Evolutionary conservation across 2,329 filamentous ascomycete genomes (phyloP).

Genomic region (Aspergillus costaricaensis): DNA sequence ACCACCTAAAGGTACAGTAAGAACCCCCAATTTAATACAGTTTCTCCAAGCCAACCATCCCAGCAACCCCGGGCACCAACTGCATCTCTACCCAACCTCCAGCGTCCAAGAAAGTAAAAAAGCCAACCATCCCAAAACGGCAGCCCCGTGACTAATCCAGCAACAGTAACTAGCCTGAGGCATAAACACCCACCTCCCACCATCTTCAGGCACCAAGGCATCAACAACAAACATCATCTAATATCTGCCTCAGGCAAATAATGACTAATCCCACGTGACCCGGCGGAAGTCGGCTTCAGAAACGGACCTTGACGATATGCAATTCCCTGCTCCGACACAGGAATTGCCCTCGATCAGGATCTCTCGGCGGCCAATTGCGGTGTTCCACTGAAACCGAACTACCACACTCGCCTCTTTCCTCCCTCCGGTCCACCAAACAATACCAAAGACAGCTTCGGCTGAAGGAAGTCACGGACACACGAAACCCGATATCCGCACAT

Average conservation of each 20-base stretch:
- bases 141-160: background rate
- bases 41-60: background rate
- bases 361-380: slow-evolving; percentile 5
- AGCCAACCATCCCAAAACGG: background rate
- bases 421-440: background rate
- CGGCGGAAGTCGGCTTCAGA: slow-evolving; percentile 27
- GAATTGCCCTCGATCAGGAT: slow-evolving; percentile 17
- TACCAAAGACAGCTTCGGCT: background rate
- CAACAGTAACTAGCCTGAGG: no score
- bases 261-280: slow-evolving; percentile 23
- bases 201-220: background rate
- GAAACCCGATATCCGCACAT: slow-evolving; percentile 20
- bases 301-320: slow-evolving; percentile 14
- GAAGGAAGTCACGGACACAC: background rate
- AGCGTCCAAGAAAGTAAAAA: background rate
- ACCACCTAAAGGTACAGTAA: background rate
- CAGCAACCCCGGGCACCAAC: background rate
- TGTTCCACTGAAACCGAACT: background rate
- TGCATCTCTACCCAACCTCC: background rate
- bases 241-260: background rate
- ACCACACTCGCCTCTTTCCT: background rate
- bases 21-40: background rate
- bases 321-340: slow-evolving; percentile 20
- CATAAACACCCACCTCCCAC: background rate
- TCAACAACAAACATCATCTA: no score